phyloP scores from a whole-genome alignment of 2,329 filamentous ascomycete species.

The Aspergillus hiratsukae region DNA sequence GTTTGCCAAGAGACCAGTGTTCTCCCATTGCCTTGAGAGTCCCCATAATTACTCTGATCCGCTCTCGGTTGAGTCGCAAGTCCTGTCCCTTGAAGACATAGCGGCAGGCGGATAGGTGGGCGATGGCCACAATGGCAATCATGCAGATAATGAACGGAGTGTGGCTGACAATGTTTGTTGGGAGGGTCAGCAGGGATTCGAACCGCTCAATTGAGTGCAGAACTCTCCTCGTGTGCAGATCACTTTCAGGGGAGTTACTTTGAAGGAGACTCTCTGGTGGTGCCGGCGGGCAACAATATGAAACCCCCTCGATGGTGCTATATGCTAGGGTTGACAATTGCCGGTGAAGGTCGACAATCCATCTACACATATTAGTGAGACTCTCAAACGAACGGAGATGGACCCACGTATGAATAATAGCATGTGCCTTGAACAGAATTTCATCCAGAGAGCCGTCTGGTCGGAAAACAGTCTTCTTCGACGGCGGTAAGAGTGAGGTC shows the following conservation, averaged over 20 bases:
- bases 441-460: conserved; percentile 49
- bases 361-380: conserved; percentile 17
- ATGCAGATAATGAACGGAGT: conserved; percentile 42
- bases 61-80: conserved; percentile 32
- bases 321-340: conserved; percentile 37
- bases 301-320: conserved; percentile 35
- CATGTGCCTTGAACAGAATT: conserved; percentile 79
- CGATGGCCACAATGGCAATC: conserved; percentile 41
- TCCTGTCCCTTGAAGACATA: conserved; percentile 29
- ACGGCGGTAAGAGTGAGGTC: conserved; percentile 34
- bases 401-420: conserved; percentile 53
- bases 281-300: conserved; percentile 27
- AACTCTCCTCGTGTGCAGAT: conserved; percentile 36
- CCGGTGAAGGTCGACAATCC: conserved; percentile 35
- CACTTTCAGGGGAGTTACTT: conserved; percentile 17
- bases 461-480: conserved; percentile 37
- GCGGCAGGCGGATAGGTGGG: conserved; percentile 55
- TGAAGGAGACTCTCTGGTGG: conserved; percentile 9
- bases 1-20: conserved; percentile 31
- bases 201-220: conserved; percentile 35
- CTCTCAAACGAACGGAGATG: conserved; percentile 31
- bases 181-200: conserved; percentile 35
- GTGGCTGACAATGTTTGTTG: conserved; percentile 29
- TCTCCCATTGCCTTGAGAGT: conserved; percentile 33
- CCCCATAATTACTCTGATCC: conserved; percentile 38